A percentile compares a stretch with the other conserved stretches of the same genome.
Evolutionary conservation across 2,329 filamentous ascomycete species (phyloP).

Genomic region (Stagonosporopsis cucurbitacearum): DNA sequence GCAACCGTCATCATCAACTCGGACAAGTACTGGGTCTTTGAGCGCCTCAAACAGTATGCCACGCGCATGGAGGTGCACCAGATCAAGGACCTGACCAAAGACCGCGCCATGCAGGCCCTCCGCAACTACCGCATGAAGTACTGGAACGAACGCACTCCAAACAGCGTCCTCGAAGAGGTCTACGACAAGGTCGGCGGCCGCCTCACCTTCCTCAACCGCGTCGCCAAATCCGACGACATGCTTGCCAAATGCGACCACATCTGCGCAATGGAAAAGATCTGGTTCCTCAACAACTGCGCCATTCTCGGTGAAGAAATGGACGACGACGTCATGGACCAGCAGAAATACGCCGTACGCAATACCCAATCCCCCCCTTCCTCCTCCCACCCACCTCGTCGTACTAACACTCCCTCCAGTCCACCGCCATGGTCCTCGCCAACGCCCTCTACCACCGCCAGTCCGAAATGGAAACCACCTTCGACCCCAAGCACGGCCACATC

Average conservation of each 20-base stretch:
- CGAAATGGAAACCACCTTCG: conserved; percentile 67
- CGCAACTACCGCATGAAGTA: conserved; percentile 82
- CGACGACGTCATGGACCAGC: conserved; percentile 97
- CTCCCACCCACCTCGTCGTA: background rate
- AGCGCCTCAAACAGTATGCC: conserved; percentile 87
- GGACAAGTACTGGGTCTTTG: conserved; percentile 99
- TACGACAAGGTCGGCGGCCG: conserved; percentile 89
- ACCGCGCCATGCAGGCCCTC: conserved; percentile 77
- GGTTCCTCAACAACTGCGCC: conserved; percentile 79
- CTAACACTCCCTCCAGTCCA: conserved; percentile 63
- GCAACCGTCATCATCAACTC: conserved; percentile 94
- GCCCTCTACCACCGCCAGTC: conserved; percentile 86
- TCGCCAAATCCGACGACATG: conserved; percentile 88
- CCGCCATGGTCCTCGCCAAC: conserved; percentile 90
- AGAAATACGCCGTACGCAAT: conserved; percentile 84
- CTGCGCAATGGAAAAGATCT: conserved; percentile 73
- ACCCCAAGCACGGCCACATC: conserved; percentile 71
- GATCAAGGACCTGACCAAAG: conserved; percentile 81
- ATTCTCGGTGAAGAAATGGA: conserved; percentile 81
- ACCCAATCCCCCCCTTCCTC: background rate
- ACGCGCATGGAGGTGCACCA: conserved; percentile 94
- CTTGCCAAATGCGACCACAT: conserved; percentile 76
- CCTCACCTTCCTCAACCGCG: conserved; percentile 83
- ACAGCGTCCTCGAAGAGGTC: conserved; percentile 71
- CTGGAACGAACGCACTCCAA: conserved; percentile 66